A percentile compares a stretch with the other conserved stretches of the same genome.
Conservation (phyloP, 208 protist genomes). For the Jaenimonas drosophilae region DNA sequence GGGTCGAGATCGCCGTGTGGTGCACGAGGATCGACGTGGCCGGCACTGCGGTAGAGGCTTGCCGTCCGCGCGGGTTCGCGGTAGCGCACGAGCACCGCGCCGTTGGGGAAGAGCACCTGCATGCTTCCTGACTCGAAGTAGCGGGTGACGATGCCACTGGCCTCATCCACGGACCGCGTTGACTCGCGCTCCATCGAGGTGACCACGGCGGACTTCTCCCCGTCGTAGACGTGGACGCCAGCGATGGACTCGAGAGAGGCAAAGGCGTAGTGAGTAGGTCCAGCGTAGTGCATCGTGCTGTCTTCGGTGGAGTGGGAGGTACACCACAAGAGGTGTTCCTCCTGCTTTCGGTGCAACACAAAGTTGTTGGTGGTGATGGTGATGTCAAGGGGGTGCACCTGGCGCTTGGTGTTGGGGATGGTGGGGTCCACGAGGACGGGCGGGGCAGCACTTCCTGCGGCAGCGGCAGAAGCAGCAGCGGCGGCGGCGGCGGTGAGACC, state of each 20-base stretch:
- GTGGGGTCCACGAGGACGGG: neutral
- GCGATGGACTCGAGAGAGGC: slow-evolving; percentile 14
- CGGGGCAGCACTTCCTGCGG: neutral
- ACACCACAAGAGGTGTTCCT: slow-evolving; percentile 6
- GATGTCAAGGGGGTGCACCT: slow-evolving; percentile 5
- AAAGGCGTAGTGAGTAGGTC: neutral
- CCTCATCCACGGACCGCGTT: slow-evolving; percentile 30
- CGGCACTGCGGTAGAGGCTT: neutral
- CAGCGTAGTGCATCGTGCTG: neutral
- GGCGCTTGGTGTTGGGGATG: neutral
- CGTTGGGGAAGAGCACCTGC: slow-evolving; percentile 59
- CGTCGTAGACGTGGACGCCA: slow-evolving; percentile 24
- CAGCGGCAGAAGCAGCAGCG: too few relatives aligned
- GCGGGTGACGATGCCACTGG: slow-evolving; percentile 41
- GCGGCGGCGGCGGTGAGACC: too few relatives aligned
- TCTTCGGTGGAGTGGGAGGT: slow-evolving; percentile 1
- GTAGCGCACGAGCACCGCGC: slow-evolving; percentile 41
- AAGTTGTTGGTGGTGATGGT: slow-evolving; percentile 17
- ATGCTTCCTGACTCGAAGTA: slow-evolving; percentile 51
- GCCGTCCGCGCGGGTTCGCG: neutral
- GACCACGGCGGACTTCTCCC: slow-evolving; percentile 8
- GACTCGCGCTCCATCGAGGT: slow-evolving; percentile 46
- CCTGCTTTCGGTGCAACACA: slow-evolving; percentile 9
- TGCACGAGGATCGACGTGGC: too few relatives aligned
- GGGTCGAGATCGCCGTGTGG: too few relatives aligned